Conservation (phyloP, 352 stramenopile species). For the Phytophthora pisi region DNA sequence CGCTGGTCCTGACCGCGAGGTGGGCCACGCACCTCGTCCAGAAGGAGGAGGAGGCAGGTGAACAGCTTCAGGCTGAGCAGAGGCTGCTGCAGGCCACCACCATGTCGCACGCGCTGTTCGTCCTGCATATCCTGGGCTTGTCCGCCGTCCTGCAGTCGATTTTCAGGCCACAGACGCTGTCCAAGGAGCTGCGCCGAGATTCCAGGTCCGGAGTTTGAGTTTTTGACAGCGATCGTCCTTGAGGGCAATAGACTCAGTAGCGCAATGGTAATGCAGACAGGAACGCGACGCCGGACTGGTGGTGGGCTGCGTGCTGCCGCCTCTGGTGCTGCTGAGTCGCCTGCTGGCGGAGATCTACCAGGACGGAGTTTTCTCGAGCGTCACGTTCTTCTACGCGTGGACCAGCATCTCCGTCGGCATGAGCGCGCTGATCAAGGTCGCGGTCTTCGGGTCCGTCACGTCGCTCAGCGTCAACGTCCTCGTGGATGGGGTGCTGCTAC, state of each 20-base stretch:
- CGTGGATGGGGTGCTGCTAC: conserved; percentile 42
- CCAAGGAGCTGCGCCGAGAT: conserved; percentile 13
- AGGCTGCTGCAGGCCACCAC: conserved; percentile 33
- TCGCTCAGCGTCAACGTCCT: conserved; percentile 35
- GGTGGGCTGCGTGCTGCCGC: conserved; percentile 54
- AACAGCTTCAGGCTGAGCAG: conserved; percentile 21
- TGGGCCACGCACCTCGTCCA: conserved; percentile 36
- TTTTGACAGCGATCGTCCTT: not conserved
- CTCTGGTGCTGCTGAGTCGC: conserved; percentile 57
- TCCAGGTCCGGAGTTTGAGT: conserved; percentile 22
- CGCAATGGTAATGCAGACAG: conserved; percentile 23
- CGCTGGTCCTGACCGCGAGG: conserved; percentile 33
- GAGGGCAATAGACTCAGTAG: not conserved
- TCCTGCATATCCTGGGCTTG: conserved; percentile 31
- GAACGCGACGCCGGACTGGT: conserved; percentile 59
- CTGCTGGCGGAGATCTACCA: conserved; percentile 40
- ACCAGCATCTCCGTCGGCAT: conserved; percentile 43
- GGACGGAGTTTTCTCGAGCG: conserved; percentile 23
- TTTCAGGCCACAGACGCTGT: conserved; percentile 13
- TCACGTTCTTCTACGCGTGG: conserved; percentile 58
- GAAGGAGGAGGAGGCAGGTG: conserved; percentile 13
- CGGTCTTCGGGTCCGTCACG: conserved; percentile 32
- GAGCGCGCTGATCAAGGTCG: conserved; percentile 46
- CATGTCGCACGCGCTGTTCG: conserved; percentile 23
- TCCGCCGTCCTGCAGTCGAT: conserved; percentile 32